Evolutionary conservation across 1,284 basidiomycete species (phyloP).

Genomic region (Malassezia sp.): DNA sequence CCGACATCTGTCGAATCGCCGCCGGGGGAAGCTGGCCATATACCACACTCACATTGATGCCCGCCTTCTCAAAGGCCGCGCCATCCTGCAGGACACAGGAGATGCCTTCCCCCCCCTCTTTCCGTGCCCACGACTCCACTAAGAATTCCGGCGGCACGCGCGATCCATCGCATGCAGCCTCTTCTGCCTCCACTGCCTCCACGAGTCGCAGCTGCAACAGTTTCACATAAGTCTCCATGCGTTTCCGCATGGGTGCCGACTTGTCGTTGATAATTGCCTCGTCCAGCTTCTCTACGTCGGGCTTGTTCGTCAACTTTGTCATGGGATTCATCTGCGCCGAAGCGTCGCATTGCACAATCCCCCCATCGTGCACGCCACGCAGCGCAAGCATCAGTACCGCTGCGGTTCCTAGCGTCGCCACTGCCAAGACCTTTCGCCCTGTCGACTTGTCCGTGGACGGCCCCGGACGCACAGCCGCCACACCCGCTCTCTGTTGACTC

Average conservation of each 20-base stretch:
- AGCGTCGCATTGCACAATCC: slow-evolving; percentile 1
- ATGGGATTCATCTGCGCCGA: not conserved
- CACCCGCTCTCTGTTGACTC: too few species aligned
- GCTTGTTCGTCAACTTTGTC: slow-evolving; percentile 15
- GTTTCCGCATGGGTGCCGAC: slow-evolving; percentile 52
- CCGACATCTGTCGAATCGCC: slow-evolving; percentile 85
- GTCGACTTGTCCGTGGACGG: too few species aligned
- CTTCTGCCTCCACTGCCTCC: slow-evolving; percentile 63
- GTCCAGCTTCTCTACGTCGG: slow-evolving; percentile 36
- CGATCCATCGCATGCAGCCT: slow-evolving; percentile 49
- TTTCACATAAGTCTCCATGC: slow-evolving; percentile 68
- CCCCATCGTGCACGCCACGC: not conserved
- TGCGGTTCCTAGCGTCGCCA: slow-evolving; percentile 1
- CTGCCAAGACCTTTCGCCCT: not conserved
- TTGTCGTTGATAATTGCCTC: slow-evolving; percentile 24
- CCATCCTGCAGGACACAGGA: slow-evolving; percentile 75
- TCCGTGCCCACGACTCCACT: slow-evolving; percentile 73
- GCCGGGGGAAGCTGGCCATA: slow-evolving; percentile 75
- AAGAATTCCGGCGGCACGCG: slow-evolving; percentile 55
- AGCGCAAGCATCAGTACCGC: slow-evolving; percentile 5
- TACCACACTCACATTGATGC: slow-evolving; percentile 88
- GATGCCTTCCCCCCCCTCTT: slow-evolving; percentile 71
- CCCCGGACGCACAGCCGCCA: too few species aligned
- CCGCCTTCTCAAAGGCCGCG: slow-evolving; percentile 78
- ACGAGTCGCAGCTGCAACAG: slow-evolving; percentile 74